Percentiles rank a stretch among this genome's conserved stretches.
Conservation (phyloP, 495 filamentous ascomycete genomes). For the Melanomma pulvis-pyrius region DNA sequence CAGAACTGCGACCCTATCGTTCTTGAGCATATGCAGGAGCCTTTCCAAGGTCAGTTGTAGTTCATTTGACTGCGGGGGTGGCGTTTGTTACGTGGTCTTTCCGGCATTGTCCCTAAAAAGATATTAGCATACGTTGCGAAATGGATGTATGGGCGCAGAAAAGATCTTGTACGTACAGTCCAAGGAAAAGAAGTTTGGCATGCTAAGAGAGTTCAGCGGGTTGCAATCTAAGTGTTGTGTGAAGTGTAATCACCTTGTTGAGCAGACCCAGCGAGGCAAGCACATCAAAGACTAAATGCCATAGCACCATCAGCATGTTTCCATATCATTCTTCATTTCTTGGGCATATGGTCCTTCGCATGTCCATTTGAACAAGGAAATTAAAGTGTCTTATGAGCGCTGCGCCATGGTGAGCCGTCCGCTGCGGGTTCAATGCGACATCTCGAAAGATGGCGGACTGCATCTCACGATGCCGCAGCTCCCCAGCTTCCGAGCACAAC, state of each 20-base stretch:
- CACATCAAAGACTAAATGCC: constrained; percentile 75
- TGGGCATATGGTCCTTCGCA: not conserved
- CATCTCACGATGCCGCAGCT: not conserved
- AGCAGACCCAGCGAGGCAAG: constrained; percentile 86
- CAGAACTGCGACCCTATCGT: constrained; percentile 39
- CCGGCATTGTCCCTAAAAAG: constrained; percentile 76
- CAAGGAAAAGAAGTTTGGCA: constrained; percentile 53
- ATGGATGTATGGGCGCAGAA: not conserved
- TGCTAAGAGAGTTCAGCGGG: constrained; percentile 4
- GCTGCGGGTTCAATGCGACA: not conserved
- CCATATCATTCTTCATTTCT: not conserved
- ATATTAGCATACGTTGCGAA: not conserved
- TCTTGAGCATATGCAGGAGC: constrained; percentile 88
- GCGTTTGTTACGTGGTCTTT: constrained; percentile 72
- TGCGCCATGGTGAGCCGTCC: not conserved
- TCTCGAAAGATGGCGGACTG: too few species aligned
- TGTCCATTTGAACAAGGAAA: not conserved
- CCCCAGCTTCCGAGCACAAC: not conserved
- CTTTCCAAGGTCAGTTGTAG: not conserved
- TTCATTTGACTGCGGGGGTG: not conserved
- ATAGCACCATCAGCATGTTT: not conserved
- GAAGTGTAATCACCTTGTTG: constrained; percentile 63
- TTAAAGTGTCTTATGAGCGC: not conserved
- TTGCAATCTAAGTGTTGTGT: not conserved
- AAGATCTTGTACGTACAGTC: constrained; percentile 53